phyloP scores from a whole-genome alignment of 2,329 filamentous ascomycete genomes.

The Leptographium radiaticola region DNA sequence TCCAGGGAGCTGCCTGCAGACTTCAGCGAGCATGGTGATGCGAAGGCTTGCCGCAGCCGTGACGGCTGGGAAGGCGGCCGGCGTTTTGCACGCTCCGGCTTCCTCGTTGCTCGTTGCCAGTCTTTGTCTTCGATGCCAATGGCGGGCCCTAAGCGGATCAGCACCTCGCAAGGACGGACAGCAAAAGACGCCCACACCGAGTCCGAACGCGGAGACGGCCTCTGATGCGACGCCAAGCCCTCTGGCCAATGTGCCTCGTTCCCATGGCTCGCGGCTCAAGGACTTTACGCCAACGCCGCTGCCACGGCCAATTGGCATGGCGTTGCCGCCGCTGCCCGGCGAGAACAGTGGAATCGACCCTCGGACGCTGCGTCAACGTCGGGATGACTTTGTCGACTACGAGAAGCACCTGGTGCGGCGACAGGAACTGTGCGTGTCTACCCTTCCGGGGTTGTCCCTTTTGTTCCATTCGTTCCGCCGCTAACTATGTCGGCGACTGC shows the following conservation, averaged over 20 bases:
- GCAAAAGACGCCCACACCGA: conserved; percentile 13
- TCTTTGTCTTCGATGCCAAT: conserved; percentile 37
- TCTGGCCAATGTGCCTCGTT: conserved; percentile 44
- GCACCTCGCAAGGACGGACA: conserved; percentile 11
- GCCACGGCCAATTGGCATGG: conserved; percentile 69
- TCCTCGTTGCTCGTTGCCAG: neutral
- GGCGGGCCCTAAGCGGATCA: conserved; percentile 16
- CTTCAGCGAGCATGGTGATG: neutral
- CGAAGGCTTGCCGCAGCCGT: neutral
- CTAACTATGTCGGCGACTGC: neutral
- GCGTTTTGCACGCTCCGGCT: neutral
- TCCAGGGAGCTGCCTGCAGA: neutral
- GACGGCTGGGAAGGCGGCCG: neutral
- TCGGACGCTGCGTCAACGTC: conserved; percentile 53
- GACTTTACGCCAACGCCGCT: conserved; percentile 47
- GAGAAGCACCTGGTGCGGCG: conserved; percentile 71
- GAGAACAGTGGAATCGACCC: conserved; percentile 71
- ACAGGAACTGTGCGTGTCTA: conserved; percentile 51
- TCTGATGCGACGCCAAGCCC: conserved; percentile 12
- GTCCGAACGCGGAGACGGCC: conserved; percentile 5
- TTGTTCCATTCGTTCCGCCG: neutral
- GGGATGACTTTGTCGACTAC: conserved; percentile 72
- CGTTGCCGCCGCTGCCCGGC: conserved; percentile 56
- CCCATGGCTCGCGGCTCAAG: conserved; percentile 41
- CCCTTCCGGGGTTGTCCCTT: neutral